phyloP scores from a whole-genome alignment of 2,329 filamentous ascomycete species.

The Aspergillus hortae region DNA sequence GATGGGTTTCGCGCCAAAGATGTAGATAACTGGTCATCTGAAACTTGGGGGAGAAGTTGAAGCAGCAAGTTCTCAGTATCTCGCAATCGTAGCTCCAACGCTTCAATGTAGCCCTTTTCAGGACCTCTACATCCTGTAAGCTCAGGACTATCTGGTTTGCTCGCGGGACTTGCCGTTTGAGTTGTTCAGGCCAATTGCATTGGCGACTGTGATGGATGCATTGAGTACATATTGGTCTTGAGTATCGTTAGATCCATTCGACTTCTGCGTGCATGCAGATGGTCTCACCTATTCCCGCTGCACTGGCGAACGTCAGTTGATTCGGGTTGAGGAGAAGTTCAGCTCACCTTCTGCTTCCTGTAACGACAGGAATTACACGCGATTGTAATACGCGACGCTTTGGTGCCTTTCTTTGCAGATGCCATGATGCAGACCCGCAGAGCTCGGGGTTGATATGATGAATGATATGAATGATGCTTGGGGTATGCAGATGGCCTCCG shows the following conservation, averaged over 20 bases:
- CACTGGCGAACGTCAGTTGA: constrained; percentile 23
- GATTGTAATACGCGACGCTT: constrained; percentile 35
- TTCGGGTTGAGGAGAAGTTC: not conserved
- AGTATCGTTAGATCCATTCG: not conserved
- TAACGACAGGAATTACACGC: constrained; percentile 41
- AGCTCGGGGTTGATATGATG: not conserved
- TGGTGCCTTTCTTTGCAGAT: constrained; percentile 14
- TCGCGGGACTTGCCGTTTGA: constrained; percentile 29
- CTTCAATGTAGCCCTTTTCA: constrained; percentile 47
- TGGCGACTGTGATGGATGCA: constrained; percentile 31
- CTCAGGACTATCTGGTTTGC: not conserved
- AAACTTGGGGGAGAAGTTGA: constrained; percentile 32
- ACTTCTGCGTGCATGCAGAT: not conserved
- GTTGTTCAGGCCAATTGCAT: constrained; percentile 38
- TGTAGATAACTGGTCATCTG: constrained; percentile 28
- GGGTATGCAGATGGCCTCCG: too few relatives aligned
- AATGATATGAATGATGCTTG: too few relatives aligned
- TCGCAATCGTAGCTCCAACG: constrained; percentile 41
- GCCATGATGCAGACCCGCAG: not conserved
- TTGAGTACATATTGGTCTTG: constrained; percentile 35
- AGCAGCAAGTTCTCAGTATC: constrained; percentile 42
- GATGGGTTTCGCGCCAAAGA: constrained; percentile 14
- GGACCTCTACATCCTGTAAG: constrained; percentile 34
- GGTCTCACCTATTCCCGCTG: constrained; percentile 36
- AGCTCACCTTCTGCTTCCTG: constrained; percentile 41